Conservation (phyloP, 306 rosid species). For the Senna siamea region DNA sequence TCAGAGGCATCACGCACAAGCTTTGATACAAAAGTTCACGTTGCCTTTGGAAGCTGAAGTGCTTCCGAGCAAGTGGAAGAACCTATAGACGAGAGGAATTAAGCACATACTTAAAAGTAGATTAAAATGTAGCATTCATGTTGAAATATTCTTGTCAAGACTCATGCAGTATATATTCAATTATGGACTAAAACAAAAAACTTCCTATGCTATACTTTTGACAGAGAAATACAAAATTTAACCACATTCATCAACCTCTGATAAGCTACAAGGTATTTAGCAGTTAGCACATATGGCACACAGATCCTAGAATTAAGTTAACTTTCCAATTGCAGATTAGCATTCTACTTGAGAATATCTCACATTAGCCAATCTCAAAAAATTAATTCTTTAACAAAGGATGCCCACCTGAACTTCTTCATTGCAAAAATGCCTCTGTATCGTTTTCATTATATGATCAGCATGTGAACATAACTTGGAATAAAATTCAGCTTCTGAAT, state of each 20-base stretch:
- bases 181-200: background rate
- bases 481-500: slow-evolving; percentile 83
- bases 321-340: slow-evolving; percentile 26
- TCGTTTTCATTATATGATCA: slow-evolving; percentile 95
- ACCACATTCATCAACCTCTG: slow-evolving; percentile 39
- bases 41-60: slow-evolving; percentile 83
- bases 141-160: slow-evolving; percentile 30
- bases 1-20: slow-evolving; percentile 96
- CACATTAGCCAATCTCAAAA: slow-evolving; percentile 30
- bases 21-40: slow-evolving; percentile 89
- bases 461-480: slow-evolving; percentile 87
- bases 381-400: slow-evolving; percentile 38
- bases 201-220: slow-evolving; percentile 25
- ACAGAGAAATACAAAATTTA: slow-evolving; percentile 16
- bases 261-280: background rate
- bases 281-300: slow-evolving; percentile 17
- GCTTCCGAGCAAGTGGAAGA: slow-evolving; percentile 93
- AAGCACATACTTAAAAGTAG: slow-evolving; percentile 31
- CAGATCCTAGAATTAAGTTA: slow-evolving; percentile 20
- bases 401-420: slow-evolving; percentile 91
- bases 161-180: background rate
- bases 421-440: slow-evolving; percentile 80
- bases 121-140: slow-evolving; percentile 24
- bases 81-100: slow-evolving; percentile 60
- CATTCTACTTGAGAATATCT: slow-evolving; percentile 23